Conservation (phyloP, 73 alveolate species). For the Blepharisma japonicum region DNA sequence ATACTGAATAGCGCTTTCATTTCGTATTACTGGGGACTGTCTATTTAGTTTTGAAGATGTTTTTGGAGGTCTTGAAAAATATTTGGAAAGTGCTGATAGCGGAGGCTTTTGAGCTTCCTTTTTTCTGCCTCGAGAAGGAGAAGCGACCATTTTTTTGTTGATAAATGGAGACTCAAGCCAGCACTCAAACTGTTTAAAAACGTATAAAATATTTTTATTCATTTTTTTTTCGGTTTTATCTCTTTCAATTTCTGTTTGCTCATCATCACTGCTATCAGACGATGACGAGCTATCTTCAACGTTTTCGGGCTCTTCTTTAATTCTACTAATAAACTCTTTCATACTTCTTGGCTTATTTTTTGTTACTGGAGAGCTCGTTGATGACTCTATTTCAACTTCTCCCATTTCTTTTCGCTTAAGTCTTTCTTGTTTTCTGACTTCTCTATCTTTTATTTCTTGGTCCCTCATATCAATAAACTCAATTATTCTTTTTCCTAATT, state of each 20-base stretch:
- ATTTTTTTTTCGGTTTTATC: not conserved
- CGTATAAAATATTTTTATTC: conserved; percentile 9
- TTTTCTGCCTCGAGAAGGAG: not conserved
- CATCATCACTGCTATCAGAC: not conserved
- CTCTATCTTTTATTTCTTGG: not conserved
- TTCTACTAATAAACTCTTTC: not conserved
- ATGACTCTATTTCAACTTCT: not conserved
- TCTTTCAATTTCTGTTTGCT: not conserved
- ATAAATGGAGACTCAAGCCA: not conserved
- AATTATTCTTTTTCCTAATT: not conserved
- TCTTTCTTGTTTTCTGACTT: conserved; percentile 1
- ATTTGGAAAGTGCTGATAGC: conserved; percentile 6
- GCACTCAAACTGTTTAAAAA: not conserved
- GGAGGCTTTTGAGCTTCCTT: not conserved
- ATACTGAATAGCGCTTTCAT: too few species aligned
- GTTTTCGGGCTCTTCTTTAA: conserved; percentile 9
- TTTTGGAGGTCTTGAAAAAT: conserved; percentile 15
- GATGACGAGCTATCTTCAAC: conserved; percentile 13
- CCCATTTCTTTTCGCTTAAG: not conserved
- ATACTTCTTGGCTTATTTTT: not conserved
- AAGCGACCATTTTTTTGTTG: not conserved
- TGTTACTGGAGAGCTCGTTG: not conserved
- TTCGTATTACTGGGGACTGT: not conserved
- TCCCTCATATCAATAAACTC: not conserved
- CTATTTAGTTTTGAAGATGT: not conserved